phyloP scores from a whole-genome alignment of 2,329 filamentous ascomycete genomes.

The Calonectria henricotiae region DNA sequence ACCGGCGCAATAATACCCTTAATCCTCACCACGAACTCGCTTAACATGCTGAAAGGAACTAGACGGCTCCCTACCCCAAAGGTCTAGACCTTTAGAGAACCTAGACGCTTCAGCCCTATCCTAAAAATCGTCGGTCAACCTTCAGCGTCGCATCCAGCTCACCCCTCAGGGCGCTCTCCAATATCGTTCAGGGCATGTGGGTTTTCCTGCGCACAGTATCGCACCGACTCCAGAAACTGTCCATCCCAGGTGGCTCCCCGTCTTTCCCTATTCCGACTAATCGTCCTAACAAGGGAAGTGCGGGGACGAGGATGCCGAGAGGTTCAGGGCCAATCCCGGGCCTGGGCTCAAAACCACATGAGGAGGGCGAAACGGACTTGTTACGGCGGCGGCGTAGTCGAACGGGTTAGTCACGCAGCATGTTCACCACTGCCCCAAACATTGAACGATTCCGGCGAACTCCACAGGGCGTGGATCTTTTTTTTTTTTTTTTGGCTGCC shows the following conservation, averaged over 20 bases:
- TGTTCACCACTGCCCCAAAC: conserved; percentile 9
- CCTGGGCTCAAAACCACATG: conserved; percentile 9
- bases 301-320: conserved; percentile 21
- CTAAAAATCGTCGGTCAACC: conserved; percentile 25
- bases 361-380: conserved; percentile 6
- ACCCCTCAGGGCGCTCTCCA: conserved; percentile 26
- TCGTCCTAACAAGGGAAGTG: conserved; percentile 24
- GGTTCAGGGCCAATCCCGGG: conserved; percentile 22
- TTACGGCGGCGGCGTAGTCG: conserved; percentile 13
- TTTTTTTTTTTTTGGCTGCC: neutral
- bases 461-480: conserved; percentile 20
- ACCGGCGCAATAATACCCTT: conserved; percentile 3
- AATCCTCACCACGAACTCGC: neutral
- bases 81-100: conserved; percentile 26
- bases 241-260: conserved; percentile 26
- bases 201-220: neutral
- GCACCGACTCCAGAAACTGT: conserved; percentile 1
- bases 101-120: conserved; percentile 30
- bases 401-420: conserved; percentile 5
- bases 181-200: neutral
- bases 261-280: conserved; percentile 8
- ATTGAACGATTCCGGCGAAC: conserved; percentile 12
- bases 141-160: conserved; percentile 23
- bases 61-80: conserved; percentile 8
- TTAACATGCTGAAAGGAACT: neutral